These are phyloP conservation scores for Zopfochytrium polystomum DNA, from an alignment of 371 early-diverging fungal species.

Conservation along the genomic window DNA sequence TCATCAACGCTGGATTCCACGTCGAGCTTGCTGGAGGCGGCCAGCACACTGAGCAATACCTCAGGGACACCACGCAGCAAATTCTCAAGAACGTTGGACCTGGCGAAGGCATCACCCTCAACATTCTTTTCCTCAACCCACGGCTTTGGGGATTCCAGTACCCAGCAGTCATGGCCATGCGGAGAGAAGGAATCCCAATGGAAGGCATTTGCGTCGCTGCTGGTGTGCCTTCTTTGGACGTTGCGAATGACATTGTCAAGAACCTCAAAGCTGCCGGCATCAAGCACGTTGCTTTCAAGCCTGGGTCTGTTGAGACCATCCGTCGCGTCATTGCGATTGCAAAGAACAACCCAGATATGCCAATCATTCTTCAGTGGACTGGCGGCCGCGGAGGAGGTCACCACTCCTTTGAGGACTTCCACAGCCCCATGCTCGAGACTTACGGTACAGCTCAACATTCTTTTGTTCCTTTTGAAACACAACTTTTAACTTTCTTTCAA, in stretches of 20 bases:
- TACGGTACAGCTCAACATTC: conserved; percentile 50
- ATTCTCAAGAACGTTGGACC: conserved; percentile 74
- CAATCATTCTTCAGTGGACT: conserved; percentile 93
- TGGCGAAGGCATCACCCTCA: conserved; percentile 87
- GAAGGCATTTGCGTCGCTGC: conserved; percentile 86
- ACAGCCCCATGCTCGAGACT: conserved; percentile 89
- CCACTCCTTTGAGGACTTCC: conserved; percentile 95
- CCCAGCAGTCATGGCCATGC: conserved; percentile 83
- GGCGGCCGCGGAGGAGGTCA: conserved; percentile 97
- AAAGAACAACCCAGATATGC: conserved; percentile 83
- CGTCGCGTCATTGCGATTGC: conserved; percentile 87
- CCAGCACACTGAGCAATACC: conserved; percentile 80
- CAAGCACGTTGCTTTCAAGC: conserved; percentile 90
- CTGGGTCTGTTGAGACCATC: conserved; percentile 82
- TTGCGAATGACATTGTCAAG: conserved; percentile 80
- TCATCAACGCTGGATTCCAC: conserved; percentile 92
- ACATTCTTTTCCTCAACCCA: conserved; percentile 89
- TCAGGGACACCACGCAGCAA: conserved; percentile 76
- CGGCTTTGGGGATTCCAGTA: conserved; percentile 96
- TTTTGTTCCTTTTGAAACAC: not conserved
- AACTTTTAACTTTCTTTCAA: conserved; percentile 6
- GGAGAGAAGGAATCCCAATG: conserved; percentile 89
- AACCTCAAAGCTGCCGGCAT: conserved; percentile 79
- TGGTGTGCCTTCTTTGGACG: conserved; percentile 89
- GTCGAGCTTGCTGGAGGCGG: conserved; percentile 94